A percentile compares a stretch with the other conserved stretches of the same genome.
phyloP scores from a whole-genome alignment of 495 filamentous ascomycete species.

The Daldinia grandis region DNA sequence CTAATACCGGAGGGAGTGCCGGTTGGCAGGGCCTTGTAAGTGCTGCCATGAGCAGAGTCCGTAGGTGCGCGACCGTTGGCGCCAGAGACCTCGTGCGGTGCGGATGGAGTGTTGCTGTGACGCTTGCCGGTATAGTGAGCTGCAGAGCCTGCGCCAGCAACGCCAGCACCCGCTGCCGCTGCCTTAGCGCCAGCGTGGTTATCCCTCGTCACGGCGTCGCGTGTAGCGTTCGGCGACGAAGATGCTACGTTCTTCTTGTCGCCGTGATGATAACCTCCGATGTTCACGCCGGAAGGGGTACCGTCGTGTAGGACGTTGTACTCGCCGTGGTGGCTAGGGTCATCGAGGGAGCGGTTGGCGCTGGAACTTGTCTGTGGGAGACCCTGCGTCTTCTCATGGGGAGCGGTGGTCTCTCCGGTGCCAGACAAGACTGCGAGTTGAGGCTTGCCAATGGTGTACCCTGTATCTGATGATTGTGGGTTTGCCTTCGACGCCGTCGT shows the following conservation, averaged over 20 bases:
- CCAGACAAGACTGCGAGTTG: not conserved
- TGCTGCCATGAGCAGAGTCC: not conserved
- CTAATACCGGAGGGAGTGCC: conserved; percentile 44
- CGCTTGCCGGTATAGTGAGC: conserved; percentile 7
- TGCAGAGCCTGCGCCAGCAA: conserved; percentile 8
- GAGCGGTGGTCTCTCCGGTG: not conserved
- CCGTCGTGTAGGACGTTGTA: conserved; percentile 37
- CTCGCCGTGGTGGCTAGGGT: conserved; percentile 22
- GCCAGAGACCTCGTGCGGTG: not conserved
- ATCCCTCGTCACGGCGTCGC: not conserved
- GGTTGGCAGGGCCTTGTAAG: conserved; percentile 36
- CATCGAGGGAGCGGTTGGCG: not conserved
- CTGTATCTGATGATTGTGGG: not conserved
- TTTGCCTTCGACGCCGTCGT: not conserved
- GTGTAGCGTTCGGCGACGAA: not conserved
- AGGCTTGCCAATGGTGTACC: conserved; percentile 7
- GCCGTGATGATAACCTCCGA: not conserved
- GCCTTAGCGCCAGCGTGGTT: conserved; percentile 21
- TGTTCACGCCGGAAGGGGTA: conserved; percentile 39
- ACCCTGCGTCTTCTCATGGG: conserved; percentile 1
- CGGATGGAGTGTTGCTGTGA: not conserved
- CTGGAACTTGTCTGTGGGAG: not conserved
- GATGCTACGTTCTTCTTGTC: not conserved
- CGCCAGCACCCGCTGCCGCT: conserved; percentile 12
- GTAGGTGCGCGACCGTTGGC: not conserved